Conservation (phyloP, 805 yeast genomes). For the Yamadazyma kitorensis region DNA sequence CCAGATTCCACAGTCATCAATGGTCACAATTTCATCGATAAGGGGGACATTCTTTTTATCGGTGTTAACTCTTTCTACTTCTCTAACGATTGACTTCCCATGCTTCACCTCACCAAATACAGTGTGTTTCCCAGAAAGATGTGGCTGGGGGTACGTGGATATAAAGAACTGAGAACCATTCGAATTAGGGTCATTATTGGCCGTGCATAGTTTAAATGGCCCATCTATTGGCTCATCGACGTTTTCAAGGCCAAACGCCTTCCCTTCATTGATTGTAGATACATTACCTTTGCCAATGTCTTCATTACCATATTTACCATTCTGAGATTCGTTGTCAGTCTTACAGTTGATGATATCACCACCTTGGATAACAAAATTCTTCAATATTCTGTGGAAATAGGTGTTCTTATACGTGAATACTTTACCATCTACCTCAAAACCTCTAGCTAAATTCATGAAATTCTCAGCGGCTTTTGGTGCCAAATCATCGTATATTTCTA, state of each 20-base stretch:
- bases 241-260: constrained; percentile 58
- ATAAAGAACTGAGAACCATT: constrained; percentile 72
- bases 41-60: constrained; percentile 40
- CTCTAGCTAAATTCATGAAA: constrained; percentile 45
- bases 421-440: constrained; percentile 21
- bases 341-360: constrained; percentile 53
- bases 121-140: constrained; percentile 71
- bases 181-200: constrained; percentile 41
- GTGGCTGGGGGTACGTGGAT: constrained; percentile 66
- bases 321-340: neutral
- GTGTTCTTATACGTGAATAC: constrained; percentile 30
- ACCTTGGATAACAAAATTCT: constrained; percentile 68
- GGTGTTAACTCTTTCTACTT: constrained; percentile 50
- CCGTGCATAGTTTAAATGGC: constrained; percentile 60
- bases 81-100: constrained; percentile 70
- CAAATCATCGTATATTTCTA: constrained; percentile 43
- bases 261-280: constrained; percentile 15
- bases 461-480: constrained; percentile 61
- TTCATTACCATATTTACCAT: constrained; percentile 19
- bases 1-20: constrained; percentile 67
- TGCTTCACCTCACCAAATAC: constrained; percentile 69
- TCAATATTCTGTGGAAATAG: constrained; percentile 60
- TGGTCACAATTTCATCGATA: constrained; percentile 41
- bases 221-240: constrained; percentile 38
- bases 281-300: constrained; percentile 36